Evolutionary conservation across 2,329 filamentous ascomycete genomes (phyloP).

Genomic region (Pseudogymnoascus sp.): DNA sequence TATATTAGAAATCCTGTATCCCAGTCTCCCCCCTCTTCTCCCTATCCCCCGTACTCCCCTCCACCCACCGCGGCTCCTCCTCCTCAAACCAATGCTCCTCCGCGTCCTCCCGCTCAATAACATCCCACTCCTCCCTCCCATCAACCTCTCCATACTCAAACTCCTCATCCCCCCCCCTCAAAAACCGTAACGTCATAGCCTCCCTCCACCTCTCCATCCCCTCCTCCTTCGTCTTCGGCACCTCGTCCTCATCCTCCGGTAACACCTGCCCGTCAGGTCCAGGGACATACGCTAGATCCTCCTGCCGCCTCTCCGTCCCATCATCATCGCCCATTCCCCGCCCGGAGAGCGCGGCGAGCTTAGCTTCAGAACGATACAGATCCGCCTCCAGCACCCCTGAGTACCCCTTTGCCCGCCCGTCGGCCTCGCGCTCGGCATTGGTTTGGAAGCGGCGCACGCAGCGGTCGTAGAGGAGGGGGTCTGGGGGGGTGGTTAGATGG

Average conservation of each 20-base stretch:
- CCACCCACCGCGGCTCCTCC: conserved; percentile 27
- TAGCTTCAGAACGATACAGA: conserved; percentile 28
- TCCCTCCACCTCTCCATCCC: conserved; percentile 27
- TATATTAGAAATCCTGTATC: conserved; percentile 27
- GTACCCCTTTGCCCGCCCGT: conserved; percentile 28
- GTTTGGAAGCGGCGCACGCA: conserved; percentile 28
- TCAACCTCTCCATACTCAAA: conserved; percentile 27
- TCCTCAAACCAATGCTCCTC: conserved; percentile 30
- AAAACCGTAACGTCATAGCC: conserved; percentile 28
- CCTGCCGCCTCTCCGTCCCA: not conserved
- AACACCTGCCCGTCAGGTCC: conserved; percentile 22
- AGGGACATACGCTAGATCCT: conserved; percentile 21
- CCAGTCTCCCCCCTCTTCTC: conserved; percentile 26
- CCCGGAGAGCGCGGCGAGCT: conserved; percentile 22
- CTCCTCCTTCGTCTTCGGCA: conserved; percentile 26
- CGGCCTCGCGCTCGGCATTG: conserved; percentile 27
- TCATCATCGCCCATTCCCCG: conserved; percentile 4
- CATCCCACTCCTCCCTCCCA: conserved; percentile 26
- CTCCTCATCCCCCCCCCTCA: conserved; percentile 28
- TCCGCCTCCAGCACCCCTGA: conserved; percentile 29
- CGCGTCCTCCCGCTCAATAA: conserved; percentile 25
- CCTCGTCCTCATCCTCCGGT: conserved; percentile 26
- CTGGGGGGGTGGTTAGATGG: conserved; percentile 18
- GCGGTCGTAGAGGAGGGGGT: conserved; percentile 29
- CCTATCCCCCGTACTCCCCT: conserved; percentile 8